A percentile compares a stretch with the other conserved stretches of the same genome.
Conservation (phyloP, 345 rosid genomes). For the Populus deltoides region DNA sequence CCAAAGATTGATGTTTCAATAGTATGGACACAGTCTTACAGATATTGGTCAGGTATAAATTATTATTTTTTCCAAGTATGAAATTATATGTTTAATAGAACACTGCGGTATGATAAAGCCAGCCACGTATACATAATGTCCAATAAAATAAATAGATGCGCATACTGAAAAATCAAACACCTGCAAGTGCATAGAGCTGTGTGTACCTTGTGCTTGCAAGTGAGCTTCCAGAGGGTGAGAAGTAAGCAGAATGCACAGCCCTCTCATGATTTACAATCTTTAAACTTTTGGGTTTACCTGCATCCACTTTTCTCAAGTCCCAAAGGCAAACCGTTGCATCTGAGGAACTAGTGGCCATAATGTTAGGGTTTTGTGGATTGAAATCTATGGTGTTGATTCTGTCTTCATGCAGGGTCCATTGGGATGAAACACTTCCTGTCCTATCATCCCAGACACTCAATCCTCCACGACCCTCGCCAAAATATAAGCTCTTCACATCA, state of each 20-base stretch:
- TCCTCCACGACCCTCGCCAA: constrained; percentile 58
- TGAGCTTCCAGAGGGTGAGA: constrained; percentile 75
- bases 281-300: constrained; percentile 37
- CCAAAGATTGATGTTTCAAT: too few relatives aligned
- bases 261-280: constrained; percentile 41
- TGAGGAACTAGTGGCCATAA: constrained; percentile 77
- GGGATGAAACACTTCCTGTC: constrained; percentile 40
- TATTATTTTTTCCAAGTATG: neutral
- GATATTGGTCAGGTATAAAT: too few relatives aligned
- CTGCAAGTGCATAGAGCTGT: too few relatives aligned
- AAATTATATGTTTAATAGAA: neutral
- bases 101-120: neutral
- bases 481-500: constrained; percentile 49
- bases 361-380: constrained; percentile 47
- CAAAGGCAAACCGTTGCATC: constrained; percentile 79
- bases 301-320: constrained; percentile 66
- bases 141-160: neutral
- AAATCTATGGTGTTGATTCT: constrained; percentile 83
- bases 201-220: constrained; percentile 76
- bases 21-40: too few relatives aligned
- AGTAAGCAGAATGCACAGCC: constrained; percentile 78
- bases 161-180: neutral
- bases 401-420: constrained; percentile 58
- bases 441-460: constrained; percentile 61
- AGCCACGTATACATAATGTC: neutral